Evolutionary conservation across 257 asterid genomes (phyloP).

Genomic region (Plantago elongata): DNA sequence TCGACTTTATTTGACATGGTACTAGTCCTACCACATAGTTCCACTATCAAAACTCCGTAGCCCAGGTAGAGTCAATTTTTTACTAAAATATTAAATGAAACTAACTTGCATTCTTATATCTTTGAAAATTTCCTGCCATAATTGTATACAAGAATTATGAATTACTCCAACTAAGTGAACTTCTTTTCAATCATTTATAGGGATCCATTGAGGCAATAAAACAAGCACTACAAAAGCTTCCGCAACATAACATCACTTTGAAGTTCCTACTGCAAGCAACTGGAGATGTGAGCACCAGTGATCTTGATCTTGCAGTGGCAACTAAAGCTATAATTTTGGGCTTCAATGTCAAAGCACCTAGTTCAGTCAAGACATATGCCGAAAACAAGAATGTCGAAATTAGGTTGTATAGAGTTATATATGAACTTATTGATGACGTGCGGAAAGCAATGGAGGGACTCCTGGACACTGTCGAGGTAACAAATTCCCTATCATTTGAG

Average conservation of each 20-base stretch:
- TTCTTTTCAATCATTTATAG: constrained; percentile 34
- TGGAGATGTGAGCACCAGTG: constrained; percentile 87
- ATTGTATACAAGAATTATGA: constrained; percentile 1
- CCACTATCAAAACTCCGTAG: not conserved
- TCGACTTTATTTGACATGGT: too few relatives aligned
- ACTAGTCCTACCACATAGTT: not conserved
- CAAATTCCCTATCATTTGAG: not conserved
- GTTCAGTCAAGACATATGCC: constrained; percentile 79
- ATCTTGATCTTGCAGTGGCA: constrained; percentile 93
- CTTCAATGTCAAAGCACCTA: constrained; percentile 76
- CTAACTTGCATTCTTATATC: not conserved
- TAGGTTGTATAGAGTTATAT: constrained; percentile 73
- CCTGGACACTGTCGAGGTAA: constrained; percentile 86
- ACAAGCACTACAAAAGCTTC: constrained; percentile 93
- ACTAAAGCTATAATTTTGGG: constrained; percentile 84
- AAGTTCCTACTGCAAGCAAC: constrained; percentile 88
- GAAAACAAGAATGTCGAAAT: constrained; percentile 73
- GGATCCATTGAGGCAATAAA: constrained; percentile 89
- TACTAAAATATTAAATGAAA: constrained; percentile 1
- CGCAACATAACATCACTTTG: constrained; percentile 82
- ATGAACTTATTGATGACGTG: constrained; percentile 91
- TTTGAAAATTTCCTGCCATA: not conserved
- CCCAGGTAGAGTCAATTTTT: not conserved
- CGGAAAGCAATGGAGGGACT: constrained; percentile 97
- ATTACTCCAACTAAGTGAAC: constrained; percentile 15